These are phyloP conservation scores for Russula sp. DNA, from an alignment of 768 basidiomycete species.

Conservation along the genomic window DNA sequence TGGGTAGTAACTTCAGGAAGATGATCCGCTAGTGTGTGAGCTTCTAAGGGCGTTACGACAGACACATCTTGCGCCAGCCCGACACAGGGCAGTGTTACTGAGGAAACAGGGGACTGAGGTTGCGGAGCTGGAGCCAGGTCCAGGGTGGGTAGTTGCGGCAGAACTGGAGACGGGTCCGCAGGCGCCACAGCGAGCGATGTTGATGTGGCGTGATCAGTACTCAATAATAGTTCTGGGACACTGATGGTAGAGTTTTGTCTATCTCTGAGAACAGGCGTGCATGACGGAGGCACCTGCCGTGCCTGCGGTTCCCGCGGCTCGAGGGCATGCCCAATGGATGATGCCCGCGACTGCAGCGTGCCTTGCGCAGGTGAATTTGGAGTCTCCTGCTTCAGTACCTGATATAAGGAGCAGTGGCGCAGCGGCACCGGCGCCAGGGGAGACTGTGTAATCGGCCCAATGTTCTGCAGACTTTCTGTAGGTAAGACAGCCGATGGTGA, in stretches of 20 bases:
- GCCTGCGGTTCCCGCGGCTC: constrained; percentile 9
- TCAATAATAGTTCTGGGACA: neutral
- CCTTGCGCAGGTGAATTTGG: constrained; percentile 1
- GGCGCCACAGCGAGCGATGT: neutral
- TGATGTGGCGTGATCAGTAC: neutral
- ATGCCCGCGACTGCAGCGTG: neutral
- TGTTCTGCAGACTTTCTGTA: neutral
- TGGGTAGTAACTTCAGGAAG: constrained; percentile 3
- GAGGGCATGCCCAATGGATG: constrained; percentile 17
- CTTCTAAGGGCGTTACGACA: constrained; percentile 8
- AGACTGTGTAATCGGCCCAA: neutral
- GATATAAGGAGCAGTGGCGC: constrained; percentile 20
- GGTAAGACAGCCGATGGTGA: neutral
- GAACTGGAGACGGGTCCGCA: neutral
- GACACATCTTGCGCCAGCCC: neutral
- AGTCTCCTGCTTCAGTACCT: constrained; percentile 16
- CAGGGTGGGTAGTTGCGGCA: neutral
- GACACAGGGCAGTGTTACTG: neutral
- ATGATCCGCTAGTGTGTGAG: constrained; percentile 13
- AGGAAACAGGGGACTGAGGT: constrained; percentile 1
- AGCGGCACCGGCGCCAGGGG: constrained; percentile 18
- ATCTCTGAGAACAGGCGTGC: neutral
- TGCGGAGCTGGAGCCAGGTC: neutral
- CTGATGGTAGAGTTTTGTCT: neutral
- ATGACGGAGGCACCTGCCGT: neutral